phyloP scores from a whole-genome alignment of 345 rosid species.

The Noccaea caerulescens region DNA sequence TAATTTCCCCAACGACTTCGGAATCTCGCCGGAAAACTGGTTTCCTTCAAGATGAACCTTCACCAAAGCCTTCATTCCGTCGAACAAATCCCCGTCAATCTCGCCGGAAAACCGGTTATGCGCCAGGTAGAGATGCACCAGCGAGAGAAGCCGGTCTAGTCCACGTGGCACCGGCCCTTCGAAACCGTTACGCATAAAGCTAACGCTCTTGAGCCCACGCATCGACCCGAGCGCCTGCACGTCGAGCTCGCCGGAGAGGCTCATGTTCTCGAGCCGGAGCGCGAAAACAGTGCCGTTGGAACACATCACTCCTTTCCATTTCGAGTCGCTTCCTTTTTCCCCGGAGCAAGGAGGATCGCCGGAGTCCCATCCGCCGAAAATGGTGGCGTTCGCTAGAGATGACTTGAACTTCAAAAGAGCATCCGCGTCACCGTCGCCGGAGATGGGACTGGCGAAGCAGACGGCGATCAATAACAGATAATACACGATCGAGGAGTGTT shows the following conservation, averaged over 20 bases:
- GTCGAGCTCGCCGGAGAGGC: constrained; percentile 57
- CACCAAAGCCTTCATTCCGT: constrained; percentile 54
- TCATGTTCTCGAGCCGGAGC: constrained; percentile 61
- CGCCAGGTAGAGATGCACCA: constrained; percentile 61
- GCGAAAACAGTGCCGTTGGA: constrained; percentile 43
- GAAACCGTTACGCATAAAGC: constrained; percentile 66
- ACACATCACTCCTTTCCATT: constrained; percentile 72
- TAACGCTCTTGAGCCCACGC: constrained; percentile 50
- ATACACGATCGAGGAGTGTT: neutral
- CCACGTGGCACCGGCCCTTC: constrained; percentile 59
- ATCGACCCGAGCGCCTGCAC: constrained; percentile 46
- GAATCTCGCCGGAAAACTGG: constrained; percentile 57
- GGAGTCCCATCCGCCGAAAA: constrained; percentile 50
- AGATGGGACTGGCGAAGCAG: neutral
- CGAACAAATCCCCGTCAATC: constrained; percentile 51
- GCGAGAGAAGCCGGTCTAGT: constrained; percentile 43
- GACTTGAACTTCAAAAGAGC: constrained; percentile 59
- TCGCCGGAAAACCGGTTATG: constrained; percentile 60
- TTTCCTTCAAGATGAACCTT: constrained; percentile 62
- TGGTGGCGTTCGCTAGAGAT: constrained; percentile 46
- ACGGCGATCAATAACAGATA: neutral
- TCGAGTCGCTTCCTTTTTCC: constrained; percentile 11
- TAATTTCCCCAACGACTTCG: constrained; percentile 53
- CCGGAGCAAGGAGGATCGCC: constrained; percentile 47
- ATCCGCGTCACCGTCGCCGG: constrained; percentile 46